A percentile compares a stretch with the other conserved stretches of the same genome.
phyloP scores from a whole-genome alignment of 805 yeast species.

The Nakazawaea molendinolei region DNA sequence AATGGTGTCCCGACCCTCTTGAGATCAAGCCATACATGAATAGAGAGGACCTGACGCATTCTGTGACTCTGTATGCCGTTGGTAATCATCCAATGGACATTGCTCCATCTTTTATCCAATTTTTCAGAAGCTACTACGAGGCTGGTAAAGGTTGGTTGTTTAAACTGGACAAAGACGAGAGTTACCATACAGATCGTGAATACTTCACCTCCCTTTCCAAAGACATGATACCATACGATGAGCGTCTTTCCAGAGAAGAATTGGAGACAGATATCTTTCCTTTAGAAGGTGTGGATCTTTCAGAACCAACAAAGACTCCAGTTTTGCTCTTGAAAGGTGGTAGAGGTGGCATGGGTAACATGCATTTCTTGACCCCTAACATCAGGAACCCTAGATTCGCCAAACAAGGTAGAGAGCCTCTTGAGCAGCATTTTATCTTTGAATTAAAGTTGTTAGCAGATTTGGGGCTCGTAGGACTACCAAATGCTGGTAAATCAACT shows the following conservation, averaged over 20 bases:
- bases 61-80: conserved; percentile 17
- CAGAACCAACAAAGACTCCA: conserved; percentile 57
- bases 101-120: conserved; percentile 43
- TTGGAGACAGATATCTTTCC: conserved; percentile 65
- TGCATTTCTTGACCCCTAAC: conserved; percentile 82
- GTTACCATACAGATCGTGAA: conserved; percentile 56
- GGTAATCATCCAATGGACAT: conserved; percentile 15
- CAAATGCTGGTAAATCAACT: conserved; percentile 96
- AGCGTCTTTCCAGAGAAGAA: conserved; percentile 51
- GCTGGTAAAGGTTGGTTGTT: conserved; percentile 89
- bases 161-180: conserved; percentile 62
- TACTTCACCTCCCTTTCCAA: conserved; percentile 61
- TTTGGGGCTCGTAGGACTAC: conserved; percentile 88
- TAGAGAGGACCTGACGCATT: conserved; percentile 13
- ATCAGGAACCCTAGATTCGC: conserved; percentile 89
- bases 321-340: conserved; percentile 76
- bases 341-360: conserved; percentile 90
- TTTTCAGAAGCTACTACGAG: conserved; percentile 52
- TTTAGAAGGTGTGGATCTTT: conserved; percentile 69
- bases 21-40: conserved; percentile 25
- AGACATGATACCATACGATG: conserved; percentile 61
- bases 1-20: conserved; percentile 77
- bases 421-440: conserved; percentile 62
- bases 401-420: conserved; percentile 67
- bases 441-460: conserved; percentile 90